Evolutionary conservation across 208 protist genomes (phyloP), one percentile per base, ranked within the genome.

Genomic region (Leishmania lainsoni): DNA sequence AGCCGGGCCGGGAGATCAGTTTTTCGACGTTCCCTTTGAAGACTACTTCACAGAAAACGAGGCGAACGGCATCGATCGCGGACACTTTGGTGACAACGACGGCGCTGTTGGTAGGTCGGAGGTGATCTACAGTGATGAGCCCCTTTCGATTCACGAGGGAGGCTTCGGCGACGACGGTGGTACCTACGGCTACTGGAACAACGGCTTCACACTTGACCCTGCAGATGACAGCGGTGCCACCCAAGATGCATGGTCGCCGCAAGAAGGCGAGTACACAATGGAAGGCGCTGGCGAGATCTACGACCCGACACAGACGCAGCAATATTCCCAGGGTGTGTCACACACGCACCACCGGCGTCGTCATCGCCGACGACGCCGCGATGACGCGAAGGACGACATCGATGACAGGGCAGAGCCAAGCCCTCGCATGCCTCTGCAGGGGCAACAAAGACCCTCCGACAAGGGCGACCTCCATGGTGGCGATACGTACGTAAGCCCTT

Each of bases 21-120:
- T 90, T 81, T 80, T 87, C 73, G 85, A 87, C 58, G 83, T 87
- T 29, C 78, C 85, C 51, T 90, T 92, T 71, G 86, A 85, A n/a
- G 82, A 84, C 22, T 87, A 88, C 77, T 87, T 92, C 39, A 83
- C 76, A 35, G 85, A 86, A 56, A 86, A 89, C 65, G 73, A 87
- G 45, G 77, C 70, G 70, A 87, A 87, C 75, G 75, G 75, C 54
- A 66, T 78, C 69, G 59, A 63, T 12, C 51, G 39, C 32, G 75
- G 80, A 56, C 59, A 51, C 73, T 3, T 42, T 42, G 75, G 65
- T 49, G 77, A 26, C 58, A 65, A 17, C 0, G 75, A 66, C 58
- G 72, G 83, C 17, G 61, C 52, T 52, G 75, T 45, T 59, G 63
- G 82, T 52, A 54, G 42, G 10, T 16, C 63, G 1, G 78, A 79